Percentiles rank a stretch among this genome's conserved stretches.
phyloP scores from a whole-genome alignment of 208 protist genomes.

The Acanthamoeba triangularis region DNA sequence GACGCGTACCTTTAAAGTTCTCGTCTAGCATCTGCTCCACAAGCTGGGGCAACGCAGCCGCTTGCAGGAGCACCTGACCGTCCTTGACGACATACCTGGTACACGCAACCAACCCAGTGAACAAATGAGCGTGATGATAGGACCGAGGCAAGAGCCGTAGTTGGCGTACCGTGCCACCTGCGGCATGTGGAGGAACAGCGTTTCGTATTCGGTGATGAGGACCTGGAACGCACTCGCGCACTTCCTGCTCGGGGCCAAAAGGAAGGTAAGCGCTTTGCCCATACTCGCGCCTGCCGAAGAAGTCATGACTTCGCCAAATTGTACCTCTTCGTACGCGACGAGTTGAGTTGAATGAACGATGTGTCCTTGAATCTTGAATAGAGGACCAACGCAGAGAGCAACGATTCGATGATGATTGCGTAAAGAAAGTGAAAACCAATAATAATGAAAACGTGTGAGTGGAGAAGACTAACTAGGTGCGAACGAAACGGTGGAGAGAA shows the following conservation, averaged over 20 bases:
- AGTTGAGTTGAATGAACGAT: slow-evolving; percentile 18
- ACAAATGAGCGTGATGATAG: too few species aligned
- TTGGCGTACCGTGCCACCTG: neutral
- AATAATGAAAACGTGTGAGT: neutral
- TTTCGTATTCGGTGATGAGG: neutral
- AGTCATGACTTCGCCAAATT: neutral
- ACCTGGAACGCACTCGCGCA: slow-evolving; percentile 1
- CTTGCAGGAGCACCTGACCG: slow-evolving; percentile 1
- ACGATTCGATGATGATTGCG: neutral
- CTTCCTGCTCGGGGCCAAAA: neutral
- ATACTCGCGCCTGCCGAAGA: neutral
- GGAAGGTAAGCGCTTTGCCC: neutral
- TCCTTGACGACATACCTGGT: slow-evolving; percentile 3
- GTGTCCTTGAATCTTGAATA: slow-evolving; percentile 5
- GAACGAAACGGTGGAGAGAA: neutral
- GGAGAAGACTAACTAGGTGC: too few species aligned
- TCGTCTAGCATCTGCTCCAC: slow-evolving; percentile 72
- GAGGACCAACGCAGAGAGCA: neutral
- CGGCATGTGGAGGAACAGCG: slow-evolving; percentile 11
- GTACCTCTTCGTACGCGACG: slow-evolving; percentile 35
- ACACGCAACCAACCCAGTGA: neutral
- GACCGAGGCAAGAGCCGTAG: neutral
- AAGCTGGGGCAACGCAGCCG: neutral
- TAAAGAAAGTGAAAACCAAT: neutral
- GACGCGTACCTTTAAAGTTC: slow-evolving; percentile 13